These are phyloP conservation scores for Epichloe uncinata DNA, from an alignment of 2,329 filamentous ascomycete species.

Conservation along the genomic window DNA sequence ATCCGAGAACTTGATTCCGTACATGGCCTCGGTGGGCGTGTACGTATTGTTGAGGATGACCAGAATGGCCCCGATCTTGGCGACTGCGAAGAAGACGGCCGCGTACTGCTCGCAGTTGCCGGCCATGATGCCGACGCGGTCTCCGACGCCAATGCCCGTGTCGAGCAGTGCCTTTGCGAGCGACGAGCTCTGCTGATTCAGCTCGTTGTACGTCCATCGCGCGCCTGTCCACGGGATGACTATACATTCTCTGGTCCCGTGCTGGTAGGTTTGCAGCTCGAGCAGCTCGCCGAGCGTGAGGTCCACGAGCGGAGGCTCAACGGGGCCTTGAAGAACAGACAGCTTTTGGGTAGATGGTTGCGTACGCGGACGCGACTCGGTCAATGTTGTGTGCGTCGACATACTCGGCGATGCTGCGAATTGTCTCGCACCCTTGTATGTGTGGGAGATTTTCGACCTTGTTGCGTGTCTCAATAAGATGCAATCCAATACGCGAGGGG, in stretches of 20 bases:
- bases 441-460: too few relatives aligned
- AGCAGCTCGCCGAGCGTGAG: constrained; percentile 61
- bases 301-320: constrained; percentile 55
- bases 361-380: constrained; percentile 1
- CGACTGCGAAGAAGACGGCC: constrained; percentile 59
- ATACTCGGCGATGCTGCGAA: too few relatives aligned
- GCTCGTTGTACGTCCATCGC: constrained; percentile 56
- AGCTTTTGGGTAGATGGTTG: constrained; percentile 14
- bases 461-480: too few relatives aligned
- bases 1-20: constrained; percentile 57
- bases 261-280: constrained; percentile 53
- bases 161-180: constrained; percentile 53
- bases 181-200: constrained; percentile 47
- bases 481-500: too few relatives aligned
- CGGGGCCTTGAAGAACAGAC: constrained; percentile 54
- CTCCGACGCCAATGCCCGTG: constrained; percentile 53
- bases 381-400: not conserved
- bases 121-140: constrained; percentile 64
- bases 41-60: constrained; percentile 78
- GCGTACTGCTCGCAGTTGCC: constrained; percentile 73
- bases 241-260: constrained; percentile 53
- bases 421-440: too few relatives aligned
- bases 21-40: constrained; percentile 57
- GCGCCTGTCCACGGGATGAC: constrained; percentile 65
- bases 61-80: constrained; percentile 52